Base-by-base conservation (phyloP, 331 rosid genomes). In the Telfairia occidentalis region DNA sequence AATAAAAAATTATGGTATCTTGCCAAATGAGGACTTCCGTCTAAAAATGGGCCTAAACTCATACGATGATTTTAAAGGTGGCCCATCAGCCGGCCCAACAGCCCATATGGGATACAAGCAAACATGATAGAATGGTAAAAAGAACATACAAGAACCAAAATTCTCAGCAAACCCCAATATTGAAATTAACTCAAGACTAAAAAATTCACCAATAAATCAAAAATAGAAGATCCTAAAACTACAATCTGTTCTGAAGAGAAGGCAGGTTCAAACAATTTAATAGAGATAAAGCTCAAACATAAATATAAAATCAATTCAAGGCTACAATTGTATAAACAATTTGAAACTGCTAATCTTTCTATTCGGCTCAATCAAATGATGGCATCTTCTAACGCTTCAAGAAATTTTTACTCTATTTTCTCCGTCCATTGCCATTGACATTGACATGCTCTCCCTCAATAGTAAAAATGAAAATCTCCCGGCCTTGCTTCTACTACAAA, bases 401-500 rank as follows among this genome's bases (percentile, higher is more conserved):
- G 37, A 53, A 16, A 73, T 52, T 40, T 21, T 4, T 34, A 73
- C 21, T 46, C 16, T 52, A 52, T 32, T 70, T 2, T 73, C 52
- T 73, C 49, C 18, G 67, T 12, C 24, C 77, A 52, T 42, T 35
- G 66, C 67, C 60, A 73, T 13, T 11, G 16, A 10, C 60, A 73
- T 13, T 11, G 16, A 10, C n/a, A 52, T 35, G 66, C 50, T 52
- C 34, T 50, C 35, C 77, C 77, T 73, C 66, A 18, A 38, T 32
- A 4, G 43, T 50, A 73, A 73, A 73, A 54, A 32, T 52, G 34
- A 54, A 73, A 73, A 52, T 23, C 77, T 73, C 63, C 64, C 37
- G 35, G 11, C 48, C 66, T 74, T 83, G 83, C 79, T 29, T 52
- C 55, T 9, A 70, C 58, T 46, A 71, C 75, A 30, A 71, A 49